Evolutionary conservation across 2,329 filamentous ascomycete species (phyloP).

Genomic region (Stachybotrys chlorohalonatus): DNA sequence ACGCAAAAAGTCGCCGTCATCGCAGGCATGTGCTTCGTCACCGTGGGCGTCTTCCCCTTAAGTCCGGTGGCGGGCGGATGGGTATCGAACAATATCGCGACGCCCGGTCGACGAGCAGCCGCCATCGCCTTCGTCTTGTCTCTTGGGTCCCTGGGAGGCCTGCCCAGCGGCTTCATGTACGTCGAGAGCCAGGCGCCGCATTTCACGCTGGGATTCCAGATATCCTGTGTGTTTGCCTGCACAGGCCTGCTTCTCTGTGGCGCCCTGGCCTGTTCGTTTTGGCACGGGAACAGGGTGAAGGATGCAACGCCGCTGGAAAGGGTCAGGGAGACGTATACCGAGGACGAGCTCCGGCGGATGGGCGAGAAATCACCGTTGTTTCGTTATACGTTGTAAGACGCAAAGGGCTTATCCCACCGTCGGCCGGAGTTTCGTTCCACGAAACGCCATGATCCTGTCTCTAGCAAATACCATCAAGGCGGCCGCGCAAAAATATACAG

Average conservation of each 20-base stretch:
- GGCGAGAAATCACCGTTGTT: slow-evolving; percentile 11
- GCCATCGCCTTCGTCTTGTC: slow-evolving; percentile 19
- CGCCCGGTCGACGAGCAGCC: slow-evolving; percentile 18
- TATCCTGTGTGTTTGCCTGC: not conserved
- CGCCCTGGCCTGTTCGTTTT: not conserved
- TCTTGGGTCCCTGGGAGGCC: slow-evolving; percentile 3
- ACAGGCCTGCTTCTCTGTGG: not conserved
- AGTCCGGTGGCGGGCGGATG: slow-evolving; percentile 16
- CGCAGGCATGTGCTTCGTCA: slow-evolving; percentile 53
- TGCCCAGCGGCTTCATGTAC: slow-evolving; percentile 5
- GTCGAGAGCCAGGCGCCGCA: slow-evolving; percentile 1
- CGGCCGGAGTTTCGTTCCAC: no score
- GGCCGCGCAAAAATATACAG: no score
- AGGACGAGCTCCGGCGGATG: slow-evolving; percentile 8
- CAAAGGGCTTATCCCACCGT: no score
- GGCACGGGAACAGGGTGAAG: slow-evolving; percentile 10
- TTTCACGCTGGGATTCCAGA: slow-evolving; percentile 1
- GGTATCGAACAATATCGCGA: slow-evolving; percentile 18
- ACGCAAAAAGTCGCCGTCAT: not conserved
- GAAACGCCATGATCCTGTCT: no score
- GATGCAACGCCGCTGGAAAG: slow-evolving; percentile 8
- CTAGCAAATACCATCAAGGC: no score
- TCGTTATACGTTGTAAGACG: slow-evolving; percentile 5
- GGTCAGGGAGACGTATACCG: slow-evolving; percentile 7
- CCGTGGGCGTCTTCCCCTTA: slow-evolving; percentile 53